These are phyloP conservation scores for Nelumbo lutea DNA, from an alignment of 164 flowering plant genomes.

Conservation along the genomic window DNA sequence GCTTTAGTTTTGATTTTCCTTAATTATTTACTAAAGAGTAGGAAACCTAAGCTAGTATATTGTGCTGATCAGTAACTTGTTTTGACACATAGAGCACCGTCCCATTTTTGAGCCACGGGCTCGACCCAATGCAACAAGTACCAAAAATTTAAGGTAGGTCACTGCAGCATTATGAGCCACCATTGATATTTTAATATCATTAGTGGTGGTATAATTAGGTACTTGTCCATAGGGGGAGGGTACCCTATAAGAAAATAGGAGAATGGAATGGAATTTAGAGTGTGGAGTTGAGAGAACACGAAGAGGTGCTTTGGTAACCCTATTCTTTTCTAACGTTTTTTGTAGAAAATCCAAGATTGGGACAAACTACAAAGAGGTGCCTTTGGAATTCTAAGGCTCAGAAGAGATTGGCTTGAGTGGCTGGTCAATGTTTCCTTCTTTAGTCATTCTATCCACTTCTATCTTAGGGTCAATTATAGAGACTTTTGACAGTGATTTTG, in stretches of 20 bases:
- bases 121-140: slow-evolving; percentile 8
- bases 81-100: slow-evolving; percentile 36
- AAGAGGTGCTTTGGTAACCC: slow-evolving; percentile 21
- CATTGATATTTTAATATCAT: slow-evolving; percentile 3
- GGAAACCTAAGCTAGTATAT: slow-evolving; percentile 10
- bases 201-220: no score
- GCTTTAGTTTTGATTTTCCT: slow-evolving; percentile 1
- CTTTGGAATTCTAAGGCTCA: slow-evolving; percentile 9
- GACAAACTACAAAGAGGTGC: not conserved
- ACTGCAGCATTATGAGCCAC: slow-evolving; percentile 19
- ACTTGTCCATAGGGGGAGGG: no score
- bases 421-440: slow-evolving; percentile 4
- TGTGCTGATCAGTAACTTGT: slow-evolving; percentile 9
- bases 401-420: slow-evolving; percentile 3
- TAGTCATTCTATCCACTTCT: no score
- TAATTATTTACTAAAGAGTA: no score
- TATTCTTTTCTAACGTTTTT: slow-evolving; percentile 1
- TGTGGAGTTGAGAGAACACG: slow-evolving; percentile 17
- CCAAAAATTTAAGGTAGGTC: slow-evolving; percentile 28
- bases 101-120: slow-evolving; percentile 49
- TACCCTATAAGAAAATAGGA: slow-evolving; percentile 7
- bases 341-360: not conserved
- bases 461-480: no score
- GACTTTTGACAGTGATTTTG: not conserved
- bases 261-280: not conserved